phyloP scores from a whole-genome alignment of 1,139 yeast species.

The Debaryomyces udenii region DNA sequence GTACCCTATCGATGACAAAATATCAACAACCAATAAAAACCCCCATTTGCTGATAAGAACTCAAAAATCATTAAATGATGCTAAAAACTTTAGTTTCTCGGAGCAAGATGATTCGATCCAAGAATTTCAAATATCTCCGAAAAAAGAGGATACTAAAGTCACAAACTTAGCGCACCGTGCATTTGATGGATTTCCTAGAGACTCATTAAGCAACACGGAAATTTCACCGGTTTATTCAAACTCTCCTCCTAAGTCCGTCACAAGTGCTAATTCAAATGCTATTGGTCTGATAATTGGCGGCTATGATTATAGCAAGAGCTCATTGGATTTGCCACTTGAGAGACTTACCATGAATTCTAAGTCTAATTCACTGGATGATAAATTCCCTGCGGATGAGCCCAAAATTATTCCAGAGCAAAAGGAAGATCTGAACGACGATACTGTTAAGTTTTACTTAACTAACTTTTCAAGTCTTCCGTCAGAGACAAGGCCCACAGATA shows the following conservation, averaged over 20 bases:
- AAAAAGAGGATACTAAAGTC: slow-evolving; percentile 1
- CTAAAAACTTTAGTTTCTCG: slow-evolving; percentile 25
- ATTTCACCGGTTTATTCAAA: not conserved
- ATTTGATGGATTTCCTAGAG: slow-evolving; percentile 1
- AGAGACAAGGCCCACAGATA: not conserved
- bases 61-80: not conserved
- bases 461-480: not conserved
- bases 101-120: slow-evolving; percentile 32
- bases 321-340: slow-evolving; percentile 17
- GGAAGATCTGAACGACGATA: not conserved
- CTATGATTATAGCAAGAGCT: slow-evolving; percentile 32
- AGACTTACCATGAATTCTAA: not conserved
- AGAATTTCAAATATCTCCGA: slow-evolving; percentile 27
- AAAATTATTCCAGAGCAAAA: not conserved
- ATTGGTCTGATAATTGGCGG: slow-evolving; percentile 36
- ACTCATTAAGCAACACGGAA: slow-evolving; percentile 1
- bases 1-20: slow-evolving; percentile 3
- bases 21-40: slow-evolving; percentile 1
- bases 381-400: not conserved
- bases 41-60: not conserved
- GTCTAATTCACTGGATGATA: not conserved
- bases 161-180: not conserved
- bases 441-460: not conserved
- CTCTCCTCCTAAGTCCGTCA: slow-evolving; percentile 6
- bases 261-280: slow-evolving; percentile 17